Percentiles rank a stretch among this genome's conserved stretches.
Conservation (phyloP, 2,329 filamentous ascomycete species). For the Clarireedia homoeocarpa region DNA sequence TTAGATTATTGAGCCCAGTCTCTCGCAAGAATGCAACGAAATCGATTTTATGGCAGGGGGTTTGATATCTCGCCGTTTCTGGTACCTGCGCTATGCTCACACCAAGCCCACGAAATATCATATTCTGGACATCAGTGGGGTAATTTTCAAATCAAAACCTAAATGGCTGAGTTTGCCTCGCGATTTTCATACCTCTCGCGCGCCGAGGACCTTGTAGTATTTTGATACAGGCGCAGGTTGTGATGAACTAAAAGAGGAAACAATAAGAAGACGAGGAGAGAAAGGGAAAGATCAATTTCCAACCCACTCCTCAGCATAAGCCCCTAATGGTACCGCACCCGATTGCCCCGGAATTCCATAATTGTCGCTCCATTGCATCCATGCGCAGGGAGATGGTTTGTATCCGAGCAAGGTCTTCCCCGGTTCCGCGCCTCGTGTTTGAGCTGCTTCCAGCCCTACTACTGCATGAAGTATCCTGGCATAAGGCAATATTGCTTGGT, state of each 20-base stretch:
- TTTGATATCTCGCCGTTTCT: too few relatives aligned
- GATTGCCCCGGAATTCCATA: slow-evolving; percentile 5
- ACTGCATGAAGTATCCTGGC: slow-evolving; percentile 5
- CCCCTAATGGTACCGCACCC: neutral
- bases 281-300: neutral
- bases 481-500: slow-evolving; percentile 1
- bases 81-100: neutral
- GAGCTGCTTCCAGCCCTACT: slow-evolving; percentile 10
- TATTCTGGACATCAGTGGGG: too few relatives aligned
- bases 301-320: neutral
- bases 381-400: neutral
- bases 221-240: neutral
- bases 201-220: neutral
- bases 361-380: neutral
- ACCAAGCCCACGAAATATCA: neutral
- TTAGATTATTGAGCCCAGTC: slow-evolving; percentile 7
- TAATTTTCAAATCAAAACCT: too few relatives aligned
- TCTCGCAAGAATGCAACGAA: slow-evolving; percentile 13
- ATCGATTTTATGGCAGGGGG: neutral
- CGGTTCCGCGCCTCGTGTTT: neutral
- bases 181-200: neutral
- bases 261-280: too few relatives aligned
- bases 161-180: neutral
- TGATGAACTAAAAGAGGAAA: neutral
- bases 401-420: neutral